phyloP scores from a whole-genome alignment of 2,329 filamentous ascomycete genomes.

The Trichoderma guizhouense region DNA sequence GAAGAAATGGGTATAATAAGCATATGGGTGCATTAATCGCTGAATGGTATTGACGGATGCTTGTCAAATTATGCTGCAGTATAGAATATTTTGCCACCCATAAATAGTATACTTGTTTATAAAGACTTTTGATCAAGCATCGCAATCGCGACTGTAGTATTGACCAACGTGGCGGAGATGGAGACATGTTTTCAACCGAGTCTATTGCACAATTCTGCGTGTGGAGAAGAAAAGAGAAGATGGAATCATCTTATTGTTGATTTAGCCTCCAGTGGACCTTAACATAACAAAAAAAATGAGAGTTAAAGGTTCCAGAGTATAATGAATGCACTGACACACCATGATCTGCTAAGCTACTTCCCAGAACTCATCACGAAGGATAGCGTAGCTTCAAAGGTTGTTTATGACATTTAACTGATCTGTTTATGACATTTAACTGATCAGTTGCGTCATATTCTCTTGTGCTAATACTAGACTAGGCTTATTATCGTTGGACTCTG shows the following conservation, averaged over 20 bases:
- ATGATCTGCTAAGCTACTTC: too few relatives aligned
- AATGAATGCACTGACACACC: too few relatives aligned
- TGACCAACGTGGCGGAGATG: not conserved
- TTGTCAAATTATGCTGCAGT: not conserved
- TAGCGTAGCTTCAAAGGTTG: too few relatives aligned
- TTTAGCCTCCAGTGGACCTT: not conserved
- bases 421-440: fast-evolving
- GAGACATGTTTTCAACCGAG: fast-evolving
- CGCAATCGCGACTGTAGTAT: not conserved
- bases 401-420: too few relatives aligned
- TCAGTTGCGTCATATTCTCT: too few relatives aligned
- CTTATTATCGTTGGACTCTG: too few relatives aligned
- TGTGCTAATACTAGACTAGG: too few relatives aligned
- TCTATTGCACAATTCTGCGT: fast-evolving
- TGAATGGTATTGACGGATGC: not conserved
- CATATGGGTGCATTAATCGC: not conserved
- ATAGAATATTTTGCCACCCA: not conserved
- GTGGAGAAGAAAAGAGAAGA: not conserved
- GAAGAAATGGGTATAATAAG: not conserved
- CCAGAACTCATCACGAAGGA: too few relatives aligned
- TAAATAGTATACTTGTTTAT: not conserved
- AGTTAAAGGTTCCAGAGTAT: too few relatives aligned
- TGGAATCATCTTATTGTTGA: not conserved
- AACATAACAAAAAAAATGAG: not conserved
- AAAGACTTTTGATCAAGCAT: not conserved